Evolutionary conservation across 2,329 filamentous ascomycete genomes (phyloP).

Genomic region (Coniella vitis): DNA sequence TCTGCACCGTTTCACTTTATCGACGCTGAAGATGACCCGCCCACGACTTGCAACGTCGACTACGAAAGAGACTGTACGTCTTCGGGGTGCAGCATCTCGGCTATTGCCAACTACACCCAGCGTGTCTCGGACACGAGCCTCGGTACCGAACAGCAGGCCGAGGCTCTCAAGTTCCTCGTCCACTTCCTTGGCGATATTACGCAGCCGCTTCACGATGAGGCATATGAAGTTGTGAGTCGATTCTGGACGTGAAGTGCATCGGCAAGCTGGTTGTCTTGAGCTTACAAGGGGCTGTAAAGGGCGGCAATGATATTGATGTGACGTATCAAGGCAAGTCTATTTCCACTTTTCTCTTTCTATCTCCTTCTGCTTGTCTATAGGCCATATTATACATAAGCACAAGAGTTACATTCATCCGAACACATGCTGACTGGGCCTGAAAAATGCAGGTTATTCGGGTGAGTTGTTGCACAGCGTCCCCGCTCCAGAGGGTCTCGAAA

Average conservation of each 20-base stretch:
- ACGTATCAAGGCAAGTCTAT: slow-evolving; percentile 34
- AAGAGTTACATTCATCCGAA: no score
- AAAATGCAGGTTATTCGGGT: slow-evolving; percentile 24
- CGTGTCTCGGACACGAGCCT: slow-evolving; percentile 17
- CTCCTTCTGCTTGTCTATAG: no score
- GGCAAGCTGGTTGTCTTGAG: no score
- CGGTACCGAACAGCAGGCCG: slow-evolving; percentile 18
- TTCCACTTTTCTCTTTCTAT: no score
- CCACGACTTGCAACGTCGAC: slow-evolving; percentile 36
- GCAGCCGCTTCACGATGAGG: slow-evolving; percentile 48
- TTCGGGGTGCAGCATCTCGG: slow-evolving; percentile 37
- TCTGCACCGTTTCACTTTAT: slow-evolving; percentile 44
- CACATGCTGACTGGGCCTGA: background rate
- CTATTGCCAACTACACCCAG: slow-evolving; percentile 31
- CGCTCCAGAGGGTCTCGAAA: no score
- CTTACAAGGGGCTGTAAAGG: no score
- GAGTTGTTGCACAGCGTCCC: no score
- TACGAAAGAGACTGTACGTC: slow-evolving; percentile 37
- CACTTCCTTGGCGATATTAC: slow-evolving; percentile 51
- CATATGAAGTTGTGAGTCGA: slow-evolving; percentile 37
- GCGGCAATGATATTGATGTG: slow-evolving; percentile 52
- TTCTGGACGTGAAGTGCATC: no score
- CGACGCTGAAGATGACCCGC: slow-evolving; percentile 47
- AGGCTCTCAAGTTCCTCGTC: slow-evolving; percentile 34
- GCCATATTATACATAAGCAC: no score